Evolutionary conservation across 1,284 basidiomycete genomes (phyloP).

Genomic region (Cystobasidium sp.): DNA sequence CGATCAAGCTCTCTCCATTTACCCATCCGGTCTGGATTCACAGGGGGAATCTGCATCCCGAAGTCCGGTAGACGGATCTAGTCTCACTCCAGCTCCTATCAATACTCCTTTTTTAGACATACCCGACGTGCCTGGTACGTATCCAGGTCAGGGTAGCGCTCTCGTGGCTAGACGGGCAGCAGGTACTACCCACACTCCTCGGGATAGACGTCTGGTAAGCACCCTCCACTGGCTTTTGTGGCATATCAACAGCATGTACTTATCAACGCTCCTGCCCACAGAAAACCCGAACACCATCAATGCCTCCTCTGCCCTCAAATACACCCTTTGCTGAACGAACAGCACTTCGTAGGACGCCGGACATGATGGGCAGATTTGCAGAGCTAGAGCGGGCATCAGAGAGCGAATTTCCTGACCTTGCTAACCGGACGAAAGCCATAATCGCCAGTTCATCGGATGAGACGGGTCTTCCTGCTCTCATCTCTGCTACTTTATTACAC

Average conservation of each 20-base stretch:
- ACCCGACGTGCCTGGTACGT: conserved; percentile 25
- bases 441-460: not conserved
- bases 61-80: conserved; percentile 1
- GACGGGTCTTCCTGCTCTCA: not conserved
- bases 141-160: conserved; percentile 40
- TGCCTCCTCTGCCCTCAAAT: conserved; percentile 7
- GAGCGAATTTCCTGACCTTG: not conserved
- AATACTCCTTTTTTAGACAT: not conserved
- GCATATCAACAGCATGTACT: not conserved
- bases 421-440: not conserved
- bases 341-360: conserved; percentile 75
- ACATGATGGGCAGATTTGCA: conserved; percentile 65
- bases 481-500: not conserved
- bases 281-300: conserved; percentile 24
- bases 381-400: conserved; percentile 46
- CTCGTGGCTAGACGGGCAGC: conserved; percentile 35
- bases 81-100: not conserved
- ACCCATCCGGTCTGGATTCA: conserved; percentile 18
- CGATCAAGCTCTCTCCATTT: conserved; percentile 14
- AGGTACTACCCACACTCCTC: not conserved
- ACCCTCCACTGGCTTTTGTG: not conserved
- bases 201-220: conserved; percentile 13
- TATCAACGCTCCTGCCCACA: not conserved
- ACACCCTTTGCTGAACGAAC: conserved; percentile 58
- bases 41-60: not conserved